Evolutionary conservation across 1,284 basidiomycete genomes (phyloP), one percentile per base, ranked within the genome.

Genomic region (Ustilago hordei): DNA sequence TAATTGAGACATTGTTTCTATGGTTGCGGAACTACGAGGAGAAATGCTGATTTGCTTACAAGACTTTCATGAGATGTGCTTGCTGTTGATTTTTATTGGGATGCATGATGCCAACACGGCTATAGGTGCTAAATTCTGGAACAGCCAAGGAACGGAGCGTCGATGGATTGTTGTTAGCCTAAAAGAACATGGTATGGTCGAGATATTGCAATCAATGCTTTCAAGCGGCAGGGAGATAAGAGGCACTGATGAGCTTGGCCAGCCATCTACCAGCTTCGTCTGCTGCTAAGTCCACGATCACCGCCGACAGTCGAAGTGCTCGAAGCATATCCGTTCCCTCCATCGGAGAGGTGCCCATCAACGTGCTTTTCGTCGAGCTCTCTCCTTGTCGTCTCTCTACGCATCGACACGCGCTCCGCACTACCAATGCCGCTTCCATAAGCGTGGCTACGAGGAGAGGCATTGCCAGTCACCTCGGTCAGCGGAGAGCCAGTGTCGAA

Each of bases 401-500:
- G 54, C 55, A 19, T 55, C n/a, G 45, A 34, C 2, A 48, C 57
- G 35, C 35, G n/a, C 0, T 35, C 32, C 3, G n/a, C 38, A 28
- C 38, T 34, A n/a, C 45, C 34, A 17, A 17, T 19, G 23, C 23
- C 23, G 34, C 38, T 28, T 41, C 28, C 60, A 48, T 41, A 47
- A 28, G 41, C 39, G 3, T 57, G 53, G 39, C 53, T 67, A n/a
- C 36, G 38, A 6, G 64, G 70, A 39, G 70, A 73, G 8, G 57
- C 60, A 8, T 60, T 48, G n/a, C 61, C 70, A 0, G 64, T 67
- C 2, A 52, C 70, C 39, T 73, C 70, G 9, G 70, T 73, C 57
- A 73, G 41, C n/a, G 70, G 70, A 23, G 70, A 73, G 7, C 61
- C 64, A 7, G 60, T 56, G 12, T 73, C 70, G 39, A 73, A 60